phyloP scores from a whole-genome alignment of 2,329 filamentous ascomycete genomes.

The Arthroderma uncinatum region DNA sequence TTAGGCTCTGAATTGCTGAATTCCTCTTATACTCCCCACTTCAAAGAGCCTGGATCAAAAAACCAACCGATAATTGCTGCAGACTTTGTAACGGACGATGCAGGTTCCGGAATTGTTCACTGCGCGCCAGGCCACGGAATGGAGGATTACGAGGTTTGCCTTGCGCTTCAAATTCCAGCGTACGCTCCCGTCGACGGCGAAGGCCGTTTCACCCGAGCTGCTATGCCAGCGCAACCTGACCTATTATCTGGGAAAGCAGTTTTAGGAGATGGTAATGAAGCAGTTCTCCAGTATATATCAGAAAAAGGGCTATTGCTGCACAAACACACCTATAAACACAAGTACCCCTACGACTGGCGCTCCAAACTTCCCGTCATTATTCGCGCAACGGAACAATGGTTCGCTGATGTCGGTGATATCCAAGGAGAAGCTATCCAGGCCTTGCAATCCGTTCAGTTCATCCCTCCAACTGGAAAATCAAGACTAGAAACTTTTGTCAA shows the following conservation, averaged over 20 bases:
- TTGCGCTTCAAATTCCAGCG: conserved; percentile 56
- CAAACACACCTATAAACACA: conserved; percentile 66
- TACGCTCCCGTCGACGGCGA: conserved; percentile 74
- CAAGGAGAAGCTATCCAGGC: conserved; percentile 61
- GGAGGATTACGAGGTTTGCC: conserved; percentile 84
- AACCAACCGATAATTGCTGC: conserved; percentile 66
- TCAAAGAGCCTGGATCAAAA: conserved; percentile 49
- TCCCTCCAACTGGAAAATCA: conserved; percentile 61
- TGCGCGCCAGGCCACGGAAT: conserved; percentile 90
- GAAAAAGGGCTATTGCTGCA: conserved; percentile 52
- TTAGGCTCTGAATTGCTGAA: conserved; percentile 54
- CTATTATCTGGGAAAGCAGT: conserved; percentile 62
- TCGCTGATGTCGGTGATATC: conserved; percentile 78
- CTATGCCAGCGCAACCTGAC: conserved; percentile 58
- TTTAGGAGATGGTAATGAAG: conserved; percentile 55
- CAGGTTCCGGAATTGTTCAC: conserved; percentile 93
- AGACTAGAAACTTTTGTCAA: conserved; percentile 77
- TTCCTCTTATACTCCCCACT: conserved; percentile 57
- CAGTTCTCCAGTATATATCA: conserved; percentile 58
- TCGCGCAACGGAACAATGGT: conserved; percentile 93
- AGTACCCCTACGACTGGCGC: conserved; percentile 96
- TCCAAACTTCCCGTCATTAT: conserved; percentile 88
- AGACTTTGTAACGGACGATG: conserved; percentile 76
- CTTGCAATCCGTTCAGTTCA: conserved; percentile 61
- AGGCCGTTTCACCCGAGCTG: conserved; percentile 69